Percentiles rank a stretch among this genome's conserved stretches.
phyloP scores from a whole-genome alignment of 2,329 filamentous ascomycete species.

The Gaeumannomyces sp. region DNA sequence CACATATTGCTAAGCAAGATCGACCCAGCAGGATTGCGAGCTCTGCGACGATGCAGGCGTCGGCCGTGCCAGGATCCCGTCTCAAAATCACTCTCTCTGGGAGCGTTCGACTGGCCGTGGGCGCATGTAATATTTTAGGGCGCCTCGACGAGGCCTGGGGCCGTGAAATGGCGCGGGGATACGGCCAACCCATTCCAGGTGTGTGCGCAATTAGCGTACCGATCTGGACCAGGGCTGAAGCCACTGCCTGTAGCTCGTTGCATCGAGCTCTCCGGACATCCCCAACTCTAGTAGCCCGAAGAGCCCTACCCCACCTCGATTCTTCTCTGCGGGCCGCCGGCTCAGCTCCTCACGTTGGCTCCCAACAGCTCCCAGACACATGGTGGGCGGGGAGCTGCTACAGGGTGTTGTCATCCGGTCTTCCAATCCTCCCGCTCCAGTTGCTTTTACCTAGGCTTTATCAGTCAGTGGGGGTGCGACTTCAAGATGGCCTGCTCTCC shows the following conservation, averaged over 20 bases:
- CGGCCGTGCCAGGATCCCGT: not conserved
- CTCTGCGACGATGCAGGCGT: not conserved
- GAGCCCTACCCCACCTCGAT: not conserved
- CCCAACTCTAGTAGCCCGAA: slow-evolving; percentile 6
- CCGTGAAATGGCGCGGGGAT: not conserved
- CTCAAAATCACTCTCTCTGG: not conserved
- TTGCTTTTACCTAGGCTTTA: no score
- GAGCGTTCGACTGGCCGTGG: no score
- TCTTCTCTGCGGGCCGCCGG: no score
- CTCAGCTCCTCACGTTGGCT: not conserved
- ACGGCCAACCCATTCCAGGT: not conserved
- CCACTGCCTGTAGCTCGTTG: no score
- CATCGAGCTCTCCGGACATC: slow-evolving; percentile 5
- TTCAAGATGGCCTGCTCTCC: not conserved
- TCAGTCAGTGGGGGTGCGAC: no score
- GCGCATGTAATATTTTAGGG: not conserved
- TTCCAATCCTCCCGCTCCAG: not conserved
- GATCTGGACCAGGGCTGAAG: not conserved
- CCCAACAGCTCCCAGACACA: no score
- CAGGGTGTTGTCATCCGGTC: not conserved
- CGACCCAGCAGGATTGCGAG: not conserved
- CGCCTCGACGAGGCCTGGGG: not conserved
- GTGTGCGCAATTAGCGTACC: no score
- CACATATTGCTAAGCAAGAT: not conserved
- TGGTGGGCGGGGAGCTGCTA: not conserved